A percentile compares a stretch with the other conserved stretches of the same genome.
Conservation (phyloP, 2,329 filamentous ascomycete species). For the Teratosphaeria destructans region DNA sequence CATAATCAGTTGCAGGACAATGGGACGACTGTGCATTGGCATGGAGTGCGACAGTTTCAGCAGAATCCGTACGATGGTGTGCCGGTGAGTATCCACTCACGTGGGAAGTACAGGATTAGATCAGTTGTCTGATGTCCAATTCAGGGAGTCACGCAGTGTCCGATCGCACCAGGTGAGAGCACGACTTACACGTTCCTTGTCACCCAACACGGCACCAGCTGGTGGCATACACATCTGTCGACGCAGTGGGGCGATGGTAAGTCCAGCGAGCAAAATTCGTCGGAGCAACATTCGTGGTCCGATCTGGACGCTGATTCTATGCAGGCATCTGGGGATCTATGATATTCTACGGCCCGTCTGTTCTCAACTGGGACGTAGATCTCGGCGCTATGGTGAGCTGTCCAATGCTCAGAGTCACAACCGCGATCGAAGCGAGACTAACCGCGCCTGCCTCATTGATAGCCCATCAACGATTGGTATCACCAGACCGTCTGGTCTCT, state of each 20-base stretch:
- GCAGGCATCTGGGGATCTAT: slow-evolving; percentile 47
- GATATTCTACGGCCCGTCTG: slow-evolving; percentile 30
- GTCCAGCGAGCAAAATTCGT: slow-evolving; percentile 16
- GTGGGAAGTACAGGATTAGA: neutral
- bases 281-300: slow-evolving; percentile 30
- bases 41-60: neutral
- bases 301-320: slow-evolving; percentile 52
- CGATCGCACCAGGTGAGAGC: slow-evolving; percentile 1
- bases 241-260: slow-evolving; percentile 15
- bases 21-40: slow-evolving; percentile 1
- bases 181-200: slow-evolving; percentile 31
- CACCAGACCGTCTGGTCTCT: slow-evolving; percentile 19
- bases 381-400: slow-evolving; percentile 3
- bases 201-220: neutral
- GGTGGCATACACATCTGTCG: neutral
- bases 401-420: neutral
- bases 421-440: neutral
- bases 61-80: slow-evolving; percentile 1
- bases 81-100: neutral
- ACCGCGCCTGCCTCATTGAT: neutral
- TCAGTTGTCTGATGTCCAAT: neutral
- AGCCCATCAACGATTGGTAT: slow-evolving; percentile 13
- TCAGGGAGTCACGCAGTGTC: neutral
- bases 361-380: slow-evolving; percentile 27
- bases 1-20: slow-evolving; percentile 10